Evolutionary conservation across 495 filamentous ascomycete genomes (phyloP), one percentile per base, ranked within the genome.

Genomic region (Neurospora terricola): DNA sequence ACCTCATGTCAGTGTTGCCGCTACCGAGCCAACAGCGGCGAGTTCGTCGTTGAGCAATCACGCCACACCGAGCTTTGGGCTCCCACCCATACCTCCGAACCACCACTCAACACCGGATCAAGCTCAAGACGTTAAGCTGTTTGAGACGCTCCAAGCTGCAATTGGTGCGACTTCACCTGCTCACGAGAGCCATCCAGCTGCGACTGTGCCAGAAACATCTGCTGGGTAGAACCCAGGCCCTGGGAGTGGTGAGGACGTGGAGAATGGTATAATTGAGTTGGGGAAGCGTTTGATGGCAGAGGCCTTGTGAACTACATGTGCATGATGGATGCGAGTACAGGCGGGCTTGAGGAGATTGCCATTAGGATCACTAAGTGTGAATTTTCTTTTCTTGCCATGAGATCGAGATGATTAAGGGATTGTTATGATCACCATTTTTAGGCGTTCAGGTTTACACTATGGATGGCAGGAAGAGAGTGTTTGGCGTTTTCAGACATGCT

Each of bases 21-120:
- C 74, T 68, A 38, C 70, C 45, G 34, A 70, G 38, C 16, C 72
- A 71, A 14, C 70, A 27, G 8, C 66, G 23, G n/a, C 66, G 12
- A 34, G 54, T 18, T 66, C 69, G 1, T 12, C 21, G 10, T 12
- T 42, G 34, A 48, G 14, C 38, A 62, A 10, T 36, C 59, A 70
- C 12, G 38, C 70, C 12, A 36, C 54, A 18, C 38, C 38, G 23
- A 36, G 70, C 21, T 66, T 72, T 37, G 59, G 43, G 2, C 70
- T 73, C 8, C 76, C 74, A 21, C 75, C 76, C 12, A 75, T 78
- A 68, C 77, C 77, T 11, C 77, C 77, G 5, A 78, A 78, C 54
- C 77, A 77, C 45, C 77, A 78, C 70, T 74, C 77, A n/a, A 75
- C 75, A 9, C 77, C 75, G 6, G 78, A 80, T 42, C 77, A 78